Evolutionary conservation across 495 filamentous ascomycete genomes (phyloP).

Genomic region (Xylaria intraflava): DNA sequence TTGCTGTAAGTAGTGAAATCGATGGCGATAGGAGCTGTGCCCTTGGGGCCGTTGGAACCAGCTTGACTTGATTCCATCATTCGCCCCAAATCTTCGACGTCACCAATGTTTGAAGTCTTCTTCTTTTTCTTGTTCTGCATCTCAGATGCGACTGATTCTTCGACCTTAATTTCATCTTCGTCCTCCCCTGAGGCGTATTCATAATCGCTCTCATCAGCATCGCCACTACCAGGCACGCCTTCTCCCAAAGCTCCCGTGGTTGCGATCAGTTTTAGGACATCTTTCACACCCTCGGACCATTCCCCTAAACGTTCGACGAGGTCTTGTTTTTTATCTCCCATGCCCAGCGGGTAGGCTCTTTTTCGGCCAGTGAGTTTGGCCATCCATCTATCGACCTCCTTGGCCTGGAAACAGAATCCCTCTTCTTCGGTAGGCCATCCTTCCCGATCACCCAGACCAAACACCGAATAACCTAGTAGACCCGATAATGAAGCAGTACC

Average conservation of each 20-base stretch:
- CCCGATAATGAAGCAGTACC: conserved; percentile 75
- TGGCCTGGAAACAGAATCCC: conserved; percentile 86
- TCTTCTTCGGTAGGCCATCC: conserved; percentile 87
- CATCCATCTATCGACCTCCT: conserved; percentile 89
- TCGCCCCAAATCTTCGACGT: conserved; percentile 79
- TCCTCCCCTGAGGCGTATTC: conserved; percentile 54
- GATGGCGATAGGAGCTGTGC: conserved; percentile 56
- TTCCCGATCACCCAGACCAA: conserved; percentile 85
- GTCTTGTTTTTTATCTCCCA: conserved; percentile 77
- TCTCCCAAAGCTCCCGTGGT: conserved; percentile 64
- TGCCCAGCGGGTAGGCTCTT: conserved; percentile 73
- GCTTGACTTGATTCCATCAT: conserved; percentile 46
- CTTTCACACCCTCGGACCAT: conserved; percentile 70
- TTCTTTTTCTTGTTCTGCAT: conserved; percentile 33
- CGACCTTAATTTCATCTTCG: conserved; percentile 52
- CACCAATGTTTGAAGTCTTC: conserved; percentile 47
- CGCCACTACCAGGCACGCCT: conserved; percentile 73
- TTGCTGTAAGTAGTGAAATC: conserved; percentile 72
- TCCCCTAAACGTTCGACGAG: conserved; percentile 57
- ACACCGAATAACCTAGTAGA: conserved; percentile 82
- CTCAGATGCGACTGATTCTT: conserved; percentile 28
- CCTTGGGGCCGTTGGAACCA: conserved; percentile 30
- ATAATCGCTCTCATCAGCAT: conserved; percentile 75
- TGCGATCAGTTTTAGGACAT: conserved; percentile 57
- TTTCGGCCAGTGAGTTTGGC: conserved; percentile 79